phyloP scores from a whole-genome alignment of 345 rosid species.

The Passiflora organensis region DNA sequence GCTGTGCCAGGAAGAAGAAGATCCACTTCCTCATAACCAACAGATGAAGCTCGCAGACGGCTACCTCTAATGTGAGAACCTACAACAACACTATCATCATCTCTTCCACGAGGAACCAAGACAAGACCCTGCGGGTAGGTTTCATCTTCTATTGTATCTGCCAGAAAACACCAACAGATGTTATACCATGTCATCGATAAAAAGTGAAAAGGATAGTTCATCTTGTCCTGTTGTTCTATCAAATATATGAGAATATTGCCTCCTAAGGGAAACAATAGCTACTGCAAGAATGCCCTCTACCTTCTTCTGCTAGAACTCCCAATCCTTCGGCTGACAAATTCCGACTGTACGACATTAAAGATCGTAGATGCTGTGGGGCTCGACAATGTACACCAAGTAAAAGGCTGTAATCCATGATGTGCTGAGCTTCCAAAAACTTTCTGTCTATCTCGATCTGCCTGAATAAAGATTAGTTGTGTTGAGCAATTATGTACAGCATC shows the following conservation, averaged over 20 bases:
- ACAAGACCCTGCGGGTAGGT: slow-evolving; percentile 88
- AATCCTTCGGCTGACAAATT: slow-evolving; percentile 53
- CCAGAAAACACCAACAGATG: slow-evolving; percentile 16
- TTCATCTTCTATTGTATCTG: slow-evolving; percentile 74
- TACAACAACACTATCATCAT: slow-evolving; percentile 55
- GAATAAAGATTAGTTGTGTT: slow-evolving; percentile 15
- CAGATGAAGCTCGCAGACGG: slow-evolving; percentile 74
- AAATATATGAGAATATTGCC: neutral
- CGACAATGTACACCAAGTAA: slow-evolving; percentile 95
- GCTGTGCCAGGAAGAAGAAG: slow-evolving; percentile 99
- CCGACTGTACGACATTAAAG: slow-evolving; percentile 39
- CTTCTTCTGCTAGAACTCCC: slow-evolving; percentile 87
- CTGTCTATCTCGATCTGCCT: slow-evolving; percentile 90
- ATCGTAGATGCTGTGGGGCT: slow-evolving; percentile 81
- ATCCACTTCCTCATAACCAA: slow-evolving; percentile 90
- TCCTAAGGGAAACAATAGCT: neutral
- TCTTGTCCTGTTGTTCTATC: neutral
- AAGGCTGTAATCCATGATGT: slow-evolving; percentile 98
- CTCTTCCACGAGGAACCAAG: slow-evolving; percentile 81
- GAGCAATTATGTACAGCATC: slow-evolving; percentile 1
- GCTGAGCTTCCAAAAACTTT: slow-evolving; percentile 72
- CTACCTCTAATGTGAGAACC: slow-evolving; percentile 94
- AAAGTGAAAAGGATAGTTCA: neutral
- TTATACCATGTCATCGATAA: neutral
- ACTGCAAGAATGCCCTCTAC: slow-evolving; percentile 25